Evolutionary conservation across 106 monocot species (phyloP), one percentile per base, ranked within the genome.

Genomic region (Amphibolis antarctica): DNA sequence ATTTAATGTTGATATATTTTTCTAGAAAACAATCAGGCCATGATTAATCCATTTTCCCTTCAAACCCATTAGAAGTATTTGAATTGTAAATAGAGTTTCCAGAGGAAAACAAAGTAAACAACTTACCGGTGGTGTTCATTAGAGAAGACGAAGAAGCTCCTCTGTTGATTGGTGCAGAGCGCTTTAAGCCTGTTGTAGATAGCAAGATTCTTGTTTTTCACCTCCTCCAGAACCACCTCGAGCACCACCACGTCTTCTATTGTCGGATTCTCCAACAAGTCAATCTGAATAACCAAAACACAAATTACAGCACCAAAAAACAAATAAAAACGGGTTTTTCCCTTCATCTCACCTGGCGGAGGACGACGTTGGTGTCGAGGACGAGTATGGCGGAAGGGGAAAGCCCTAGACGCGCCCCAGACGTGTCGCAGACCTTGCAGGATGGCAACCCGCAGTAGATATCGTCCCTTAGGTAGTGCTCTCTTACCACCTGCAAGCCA

Each of bases 331-430:
- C n/a, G n/a, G n/a, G n/a, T n/a, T n/a, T 49, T 10, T 49, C 24
- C 54, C 54, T 25, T 1, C 24, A 4, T 23, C 54, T 19, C 0
- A 88, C 93, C 81, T 93, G 96, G 72, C 88, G 56, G 47, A 99
- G 98, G 29, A 99, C 91, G 46, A 99, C 98, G 78, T 99, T 99
- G 65, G 98, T 99, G 66, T 99, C 98, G 17, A 99, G 74, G 57
- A 99, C 60, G 73, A 99, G 79, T 58, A 99, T 73, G 61, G 82
- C 60, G 62, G 84, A 63, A 9, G 80, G 76, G 27, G 78, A 48
- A 4, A 81, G 13, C 55, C 71, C 69, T 15, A 99, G 78, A 27
- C 85, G 85, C 17, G 85, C 91, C 59, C 72, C 66, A 18, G 81
- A 60, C 45, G 77, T 44, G 68, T 85, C 78, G 74, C 98, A 99